Evolutionary conservation across 345 rosid genomes (phyloP), one percentile per base, ranked within the genome.

Genomic region (Physaria fendleri): DNA sequence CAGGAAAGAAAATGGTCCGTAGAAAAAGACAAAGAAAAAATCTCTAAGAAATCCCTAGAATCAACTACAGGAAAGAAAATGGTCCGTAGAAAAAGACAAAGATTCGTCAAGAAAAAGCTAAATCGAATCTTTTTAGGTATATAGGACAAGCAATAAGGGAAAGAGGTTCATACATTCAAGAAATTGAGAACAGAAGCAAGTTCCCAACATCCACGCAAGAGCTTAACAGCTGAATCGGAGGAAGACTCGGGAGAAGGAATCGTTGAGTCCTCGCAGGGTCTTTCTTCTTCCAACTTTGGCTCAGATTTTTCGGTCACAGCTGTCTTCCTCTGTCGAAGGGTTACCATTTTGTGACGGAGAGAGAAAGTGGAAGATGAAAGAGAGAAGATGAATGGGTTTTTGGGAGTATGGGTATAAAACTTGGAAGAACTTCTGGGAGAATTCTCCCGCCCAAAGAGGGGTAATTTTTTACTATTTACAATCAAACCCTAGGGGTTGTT

Each of bases 111-210:
- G 50, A 16, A 38, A 24, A 46, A 5, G 62, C 1, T 7, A 44
- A 34, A 65, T 24, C 40, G 60, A 42, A 54, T 53, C 43, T 4
- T 8, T 44, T 15, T 32, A n/a, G 27, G 61, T n/a, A 10, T 6
- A 1, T 12, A 25, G 6, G 23, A 27, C 3, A 7, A 38, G 63
- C 5, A 11, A 32, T 30, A 57, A 23, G 48, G 2, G 17, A 38
- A 37, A 63, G 37, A 38, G 22, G 22, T 35, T 57, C 61, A 57
- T 66, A 88, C 98, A 34, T 65, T 79, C 6, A 91, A 59, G 68
- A 91, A 91, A 71, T 85, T 88, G 58, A 91, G 86, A 71, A 85
- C 90, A 9, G 90, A 88, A 22, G 98, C 98, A 21, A 91, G 87
- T 64, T 91, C 96, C 98, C 98, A 91, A 39, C 82, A 78, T 42